phyloP scores from a whole-genome alignment of 2,329 filamentous ascomycete species.

The Metarhizium sp. region DNA sequence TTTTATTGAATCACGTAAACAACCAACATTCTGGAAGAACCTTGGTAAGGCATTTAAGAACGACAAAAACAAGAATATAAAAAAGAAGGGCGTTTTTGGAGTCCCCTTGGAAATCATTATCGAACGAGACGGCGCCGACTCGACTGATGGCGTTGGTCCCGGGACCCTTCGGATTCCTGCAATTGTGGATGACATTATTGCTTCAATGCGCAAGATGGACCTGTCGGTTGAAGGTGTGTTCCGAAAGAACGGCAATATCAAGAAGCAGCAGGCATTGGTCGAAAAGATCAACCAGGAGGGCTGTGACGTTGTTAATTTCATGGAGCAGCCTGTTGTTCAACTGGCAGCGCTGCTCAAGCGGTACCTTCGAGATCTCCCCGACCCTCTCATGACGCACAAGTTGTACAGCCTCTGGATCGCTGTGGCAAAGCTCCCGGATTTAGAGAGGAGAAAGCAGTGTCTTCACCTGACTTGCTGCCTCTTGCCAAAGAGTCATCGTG shows the following conservation, averaged over 20 bases:
- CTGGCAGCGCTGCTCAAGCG: conserved; percentile 90
- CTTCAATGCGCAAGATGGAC: conserved; percentile 96
- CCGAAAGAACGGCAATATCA: conserved; percentile 98
- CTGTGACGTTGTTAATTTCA: conserved; percentile 76
- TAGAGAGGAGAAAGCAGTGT: conserved; percentile 72
- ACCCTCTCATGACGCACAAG: conserved; percentile 91
- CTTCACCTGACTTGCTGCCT: conserved; percentile 88
- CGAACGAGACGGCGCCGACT: conserved; percentile 90
- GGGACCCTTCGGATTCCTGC: conserved; percentile 83
- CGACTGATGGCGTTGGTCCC: conserved; percentile 92
- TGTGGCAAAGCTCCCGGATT: conserved; percentile 78
- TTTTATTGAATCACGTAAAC: conserved; percentile 85
- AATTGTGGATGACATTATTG: conserved; percentile 89
- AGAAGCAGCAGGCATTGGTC: conserved; percentile 76
- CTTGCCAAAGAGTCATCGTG: conserved; percentile 82
- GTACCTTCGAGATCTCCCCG: conserved; percentile 87
- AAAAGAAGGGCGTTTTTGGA: conserved; percentile 92
- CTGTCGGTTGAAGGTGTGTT: conserved; percentile 98
- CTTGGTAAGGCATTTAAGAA: conserved; percentile 95
- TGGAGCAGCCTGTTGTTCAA: conserved; percentile 84
- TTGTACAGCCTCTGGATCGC: conserved; percentile 85
- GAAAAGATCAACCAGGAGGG: conserved; percentile 81
- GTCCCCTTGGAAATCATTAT: conserved; percentile 81
- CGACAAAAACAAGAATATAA: conserved; percentile 64
- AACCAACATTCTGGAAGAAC: conserved; percentile 93